These are phyloP conservation scores for Otatea glauca DNA, from an alignment of 176 grass and related monocot genomes.

Conservation along the genomic window DNA sequence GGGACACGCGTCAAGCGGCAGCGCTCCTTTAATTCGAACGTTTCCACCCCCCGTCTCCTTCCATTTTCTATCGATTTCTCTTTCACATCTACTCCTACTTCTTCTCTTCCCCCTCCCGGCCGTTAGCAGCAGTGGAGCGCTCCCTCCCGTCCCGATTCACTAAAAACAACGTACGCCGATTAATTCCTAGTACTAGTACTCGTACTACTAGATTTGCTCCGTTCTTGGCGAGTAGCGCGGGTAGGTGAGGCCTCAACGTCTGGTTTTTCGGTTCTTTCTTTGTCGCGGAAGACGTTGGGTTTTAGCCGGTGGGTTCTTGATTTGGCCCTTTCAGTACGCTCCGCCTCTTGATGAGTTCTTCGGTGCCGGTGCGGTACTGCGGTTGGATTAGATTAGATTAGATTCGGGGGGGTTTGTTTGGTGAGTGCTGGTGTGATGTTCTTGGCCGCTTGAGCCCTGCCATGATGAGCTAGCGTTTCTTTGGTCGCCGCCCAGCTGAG, in stretches of 20 bases:
- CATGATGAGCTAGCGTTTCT: neutral
- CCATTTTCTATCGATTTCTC: too few relatives aligned
- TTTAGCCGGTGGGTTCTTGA: neutral
- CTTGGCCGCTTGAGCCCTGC: neutral
- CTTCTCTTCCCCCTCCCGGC: too few relatives aligned
- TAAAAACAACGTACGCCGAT: too few relatives aligned
- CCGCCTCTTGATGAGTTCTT: conserved; percentile 10
- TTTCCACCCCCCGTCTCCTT: too few relatives aligned
- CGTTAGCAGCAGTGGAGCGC: too few relatives aligned
- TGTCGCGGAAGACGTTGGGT: neutral
- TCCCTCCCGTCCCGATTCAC: too few relatives aligned
- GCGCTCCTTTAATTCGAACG: too few relatives aligned
- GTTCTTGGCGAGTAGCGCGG: neutral
- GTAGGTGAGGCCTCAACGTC: conserved; percentile 18
- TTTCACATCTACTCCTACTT: too few relatives aligned
- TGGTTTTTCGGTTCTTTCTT: neutral
- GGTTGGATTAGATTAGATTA: neutral
- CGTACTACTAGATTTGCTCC: too few relatives aligned
- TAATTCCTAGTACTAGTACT: too few relatives aligned
- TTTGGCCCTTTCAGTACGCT: conserved; percentile 15
- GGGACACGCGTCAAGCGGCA: too few relatives aligned
- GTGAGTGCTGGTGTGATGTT: neutral
- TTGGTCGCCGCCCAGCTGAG: neutral
- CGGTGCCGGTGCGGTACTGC: conserved; percentile 19
- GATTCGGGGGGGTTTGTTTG: neutral